Evolutionary conservation across 768 basidiomycete genomes (phyloP).

Genomic region (Calocybe cyanea): DNA sequence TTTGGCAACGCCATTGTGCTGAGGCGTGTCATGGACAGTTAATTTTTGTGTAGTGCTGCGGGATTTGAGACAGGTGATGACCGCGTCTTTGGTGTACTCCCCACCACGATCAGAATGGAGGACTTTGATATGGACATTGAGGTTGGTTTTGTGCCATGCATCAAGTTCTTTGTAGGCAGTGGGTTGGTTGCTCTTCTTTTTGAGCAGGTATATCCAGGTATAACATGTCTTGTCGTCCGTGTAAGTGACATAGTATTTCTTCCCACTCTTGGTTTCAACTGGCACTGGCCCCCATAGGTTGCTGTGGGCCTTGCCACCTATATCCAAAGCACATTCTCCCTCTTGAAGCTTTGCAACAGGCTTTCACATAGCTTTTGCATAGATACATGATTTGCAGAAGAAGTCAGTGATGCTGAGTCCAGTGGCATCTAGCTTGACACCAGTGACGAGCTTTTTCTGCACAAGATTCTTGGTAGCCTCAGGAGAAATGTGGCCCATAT

Average conservation of each 20-base stretch:
- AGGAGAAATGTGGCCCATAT: constrained; percentile 31
- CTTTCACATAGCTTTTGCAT: constrained; percentile 35
- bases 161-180: too few species aligned
- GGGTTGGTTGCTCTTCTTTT: too few species aligned
- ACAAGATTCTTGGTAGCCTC: constrained; percentile 20
- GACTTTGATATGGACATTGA: too few species aligned
- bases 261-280: constrained; percentile 18
- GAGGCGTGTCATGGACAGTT: too few species aligned
- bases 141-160: too few species aligned
- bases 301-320: constrained; percentile 21
- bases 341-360: constrained; percentile 26
- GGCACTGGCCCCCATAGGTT: constrained; percentile 36
- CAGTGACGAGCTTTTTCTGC: constrained; percentile 24
- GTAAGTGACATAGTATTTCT: constrained; percentile 34
- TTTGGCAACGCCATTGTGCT: too few species aligned
- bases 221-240: constrained; percentile 20
- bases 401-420: constrained; percentile 9
- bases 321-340: constrained; percentile 22
- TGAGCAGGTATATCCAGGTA: too few species aligned
- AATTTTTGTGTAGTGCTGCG: too few species aligned
- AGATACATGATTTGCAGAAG: constrained; percentile 41
- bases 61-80: too few species aligned
- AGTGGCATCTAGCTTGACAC: constrained; percentile 21
- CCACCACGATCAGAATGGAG: too few species aligned
- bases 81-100: too few species aligned